These are phyloP conservation scores for Aspergillus pseudonomiae DNA, from an alignment of 2,329 filamentous ascomycete species.

Conservation along the genomic window DNA sequence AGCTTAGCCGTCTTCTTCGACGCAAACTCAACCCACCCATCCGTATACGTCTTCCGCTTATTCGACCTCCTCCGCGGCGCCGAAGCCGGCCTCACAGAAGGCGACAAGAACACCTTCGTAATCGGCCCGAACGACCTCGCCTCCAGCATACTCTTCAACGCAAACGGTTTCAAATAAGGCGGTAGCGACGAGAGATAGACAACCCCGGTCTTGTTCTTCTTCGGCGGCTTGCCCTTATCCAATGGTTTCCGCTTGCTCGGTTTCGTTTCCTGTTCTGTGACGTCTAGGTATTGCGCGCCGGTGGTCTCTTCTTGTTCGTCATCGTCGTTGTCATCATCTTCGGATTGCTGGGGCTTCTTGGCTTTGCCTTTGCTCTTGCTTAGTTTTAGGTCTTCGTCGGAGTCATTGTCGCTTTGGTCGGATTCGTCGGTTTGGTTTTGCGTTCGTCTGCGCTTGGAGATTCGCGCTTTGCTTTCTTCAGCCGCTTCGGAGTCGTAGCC, in stretches of 20 bases:
- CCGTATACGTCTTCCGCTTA: constrained; percentile 48
- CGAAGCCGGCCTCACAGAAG: constrained; percentile 32
- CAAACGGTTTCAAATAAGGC: constrained; percentile 52
- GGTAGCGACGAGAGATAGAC: constrained; percentile 51
- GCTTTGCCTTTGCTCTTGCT: constrained; percentile 21
- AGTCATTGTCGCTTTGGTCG: constrained; percentile 13
- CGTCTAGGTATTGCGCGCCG: constrained; percentile 20
- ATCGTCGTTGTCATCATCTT: constrained; percentile 15
- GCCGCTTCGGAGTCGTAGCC: constrained; percentile 52
- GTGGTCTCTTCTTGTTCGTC: constrained; percentile 10
- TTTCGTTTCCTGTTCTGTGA: constrained; percentile 12
- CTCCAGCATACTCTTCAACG: constrained; percentile 46
- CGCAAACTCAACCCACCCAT: constrained; percentile 53
- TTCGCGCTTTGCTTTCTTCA: constrained; percentile 43
- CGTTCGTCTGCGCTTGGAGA: constrained; percentile 30
- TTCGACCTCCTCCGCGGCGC: constrained; percentile 34
- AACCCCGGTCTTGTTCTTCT: constrained; percentile 44
- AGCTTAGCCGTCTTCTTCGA: constrained; percentile 50
- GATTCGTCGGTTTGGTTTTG: constrained; percentile 18
- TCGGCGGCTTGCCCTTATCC: constrained; percentile 24
- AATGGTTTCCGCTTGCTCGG: constrained; percentile 20
- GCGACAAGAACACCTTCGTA: constrained; percentile 48
- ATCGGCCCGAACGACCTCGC: constrained; percentile 47
- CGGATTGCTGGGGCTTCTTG: constrained; percentile 1
- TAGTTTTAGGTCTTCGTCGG: constrained; percentile 1